Base-by-base conservation (phyloP, 2,329 filamentous ascomycete species). In the Chaetomium sp. region DNA sequence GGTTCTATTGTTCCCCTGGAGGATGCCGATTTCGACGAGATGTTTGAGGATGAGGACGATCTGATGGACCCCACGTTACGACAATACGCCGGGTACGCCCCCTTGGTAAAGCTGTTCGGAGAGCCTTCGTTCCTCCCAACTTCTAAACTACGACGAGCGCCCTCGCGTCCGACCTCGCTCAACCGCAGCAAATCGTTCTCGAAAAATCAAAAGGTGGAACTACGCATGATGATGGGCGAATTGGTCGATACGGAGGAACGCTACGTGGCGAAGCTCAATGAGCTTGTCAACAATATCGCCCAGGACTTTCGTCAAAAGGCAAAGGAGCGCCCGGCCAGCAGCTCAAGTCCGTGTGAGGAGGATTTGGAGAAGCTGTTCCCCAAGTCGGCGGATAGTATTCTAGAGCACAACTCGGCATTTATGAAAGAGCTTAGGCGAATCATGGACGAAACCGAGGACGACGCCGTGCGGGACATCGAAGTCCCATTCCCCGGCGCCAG, bases 221-320 rank as follows among this genome's bases (percentile, higher is more conserved):
- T 96, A 62, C 84, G 91, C 42, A 87, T 91, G 71, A 92, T 96
- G 70, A 85, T 99, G 78, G 85, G 83, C 57, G 94, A 99, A 70
- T 74, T 97, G 57, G 82, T 96, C 37, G 89, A 95, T 65, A 99
- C 94, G 0, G 94, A 99, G 70, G 90, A 94, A 68, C 86, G 89
- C 69, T 99, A 97, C 71, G 90, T 99, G 43, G 79, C 81, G 64
- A 96, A 97, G 70, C 73, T 99, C 55, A 83, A 88, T 59, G 88
- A 94, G 62, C 74, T 99, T 58, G 87, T 96, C 43, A 84, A 88
- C 60, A 83, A 86, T 57, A 84, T 96, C 35, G 90, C 90, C 33
- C 82, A 84, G 53, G 88, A 95, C 59, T 91, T 95, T 65, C 84
- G 88, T 36, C 75, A 85, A 50, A 86, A 84, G 59, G 86, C 87